Conservation (phyloP, 257 asterid species). For the Orobanche coerulescens region DNA sequence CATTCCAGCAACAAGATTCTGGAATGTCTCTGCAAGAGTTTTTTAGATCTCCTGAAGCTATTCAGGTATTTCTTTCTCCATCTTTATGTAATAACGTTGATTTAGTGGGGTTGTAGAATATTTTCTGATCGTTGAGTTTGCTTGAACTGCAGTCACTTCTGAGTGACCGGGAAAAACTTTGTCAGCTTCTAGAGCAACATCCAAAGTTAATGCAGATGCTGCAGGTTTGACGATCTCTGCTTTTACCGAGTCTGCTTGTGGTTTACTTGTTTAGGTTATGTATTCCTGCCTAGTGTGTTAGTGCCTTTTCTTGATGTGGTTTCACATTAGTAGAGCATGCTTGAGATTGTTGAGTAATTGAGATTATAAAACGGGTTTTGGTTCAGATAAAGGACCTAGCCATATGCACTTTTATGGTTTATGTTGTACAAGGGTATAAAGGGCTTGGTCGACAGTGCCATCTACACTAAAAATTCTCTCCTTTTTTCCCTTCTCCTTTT, state of each 20-base stretch:
- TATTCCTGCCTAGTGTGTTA: conserved; percentile 12
- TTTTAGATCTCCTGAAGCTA: conserved; percentile 73
- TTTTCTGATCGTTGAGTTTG: conserved; percentile 9
- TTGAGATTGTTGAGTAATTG: neutral
- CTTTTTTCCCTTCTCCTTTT: no score
- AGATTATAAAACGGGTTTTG: neutral
- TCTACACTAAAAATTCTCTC: neutral
- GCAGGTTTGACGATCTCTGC: conserved; percentile 20
- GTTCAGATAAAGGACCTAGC: neutral
- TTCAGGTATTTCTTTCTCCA: conserved; percentile 42
- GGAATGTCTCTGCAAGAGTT: conserved; percentile 59
- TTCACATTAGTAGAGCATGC: neutral
- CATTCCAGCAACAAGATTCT: conserved; percentile 60
- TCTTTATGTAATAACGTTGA: neutral
- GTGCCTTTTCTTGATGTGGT: neutral
- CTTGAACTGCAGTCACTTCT: conserved; percentile 40
- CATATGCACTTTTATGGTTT: neutral
- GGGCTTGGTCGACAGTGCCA: neutral
- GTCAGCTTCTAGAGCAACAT: conserved; percentile 88
- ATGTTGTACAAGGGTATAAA: neutral
- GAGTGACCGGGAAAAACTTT: conserved; percentile 88
- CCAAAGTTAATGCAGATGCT: conserved; percentile 98
- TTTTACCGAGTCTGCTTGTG: neutral
- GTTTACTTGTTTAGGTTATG: neutral
- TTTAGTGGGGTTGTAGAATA: neutral